Percentiles rank a stretch among this genome's conserved stretches.
Evolutionary conservation across 805 yeast species (phyloP).

Genomic region (Ogataea minuta): DNA sequence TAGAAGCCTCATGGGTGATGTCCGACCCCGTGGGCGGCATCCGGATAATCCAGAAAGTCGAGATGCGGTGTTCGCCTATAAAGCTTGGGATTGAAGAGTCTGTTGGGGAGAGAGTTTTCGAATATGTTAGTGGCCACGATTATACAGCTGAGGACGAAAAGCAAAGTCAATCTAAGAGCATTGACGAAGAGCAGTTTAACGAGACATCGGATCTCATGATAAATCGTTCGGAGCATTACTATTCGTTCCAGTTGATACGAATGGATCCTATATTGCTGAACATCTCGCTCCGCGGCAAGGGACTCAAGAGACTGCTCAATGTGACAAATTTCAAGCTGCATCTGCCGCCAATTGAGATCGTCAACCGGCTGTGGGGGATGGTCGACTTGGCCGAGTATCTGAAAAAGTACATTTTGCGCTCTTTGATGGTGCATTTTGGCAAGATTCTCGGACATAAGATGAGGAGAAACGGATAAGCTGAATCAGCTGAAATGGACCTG

Average conservation of each 20-base stretch:
- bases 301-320: constrained; percentile 65
- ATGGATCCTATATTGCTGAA: constrained; percentile 52
- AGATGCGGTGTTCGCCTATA: constrained; percentile 61
- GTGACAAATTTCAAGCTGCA: constrained; percentile 69
- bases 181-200: constrained; percentile 12
- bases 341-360: constrained; percentile 59
- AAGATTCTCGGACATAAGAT: constrained; percentile 39
- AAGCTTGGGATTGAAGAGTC: constrained; percentile 70
- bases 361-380: constrained; percentile 68
- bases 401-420: constrained; percentile 59
- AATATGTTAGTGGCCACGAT: constrained; percentile 51
- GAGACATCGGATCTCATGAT: constrained; percentile 48
- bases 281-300: constrained; percentile 76
- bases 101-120: constrained; percentile 59
- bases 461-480: constrained; percentile 17
- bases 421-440: constrained; percentile 66
- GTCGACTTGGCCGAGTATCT: constrained; percentile 63
- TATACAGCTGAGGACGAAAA: not conserved
- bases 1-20: constrained; percentile 69
- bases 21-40: constrained; percentile 88
- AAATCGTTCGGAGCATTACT: constrained; percentile 66
- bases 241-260: constrained; percentile 61
- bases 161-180: not conserved
- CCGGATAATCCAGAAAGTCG: constrained; percentile 66
- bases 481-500: constrained; percentile 32